phyloP scores from a whole-genome alignment of 1,284 basidiomycete species.

The Neotropicomus parvogracilis region DNA sequence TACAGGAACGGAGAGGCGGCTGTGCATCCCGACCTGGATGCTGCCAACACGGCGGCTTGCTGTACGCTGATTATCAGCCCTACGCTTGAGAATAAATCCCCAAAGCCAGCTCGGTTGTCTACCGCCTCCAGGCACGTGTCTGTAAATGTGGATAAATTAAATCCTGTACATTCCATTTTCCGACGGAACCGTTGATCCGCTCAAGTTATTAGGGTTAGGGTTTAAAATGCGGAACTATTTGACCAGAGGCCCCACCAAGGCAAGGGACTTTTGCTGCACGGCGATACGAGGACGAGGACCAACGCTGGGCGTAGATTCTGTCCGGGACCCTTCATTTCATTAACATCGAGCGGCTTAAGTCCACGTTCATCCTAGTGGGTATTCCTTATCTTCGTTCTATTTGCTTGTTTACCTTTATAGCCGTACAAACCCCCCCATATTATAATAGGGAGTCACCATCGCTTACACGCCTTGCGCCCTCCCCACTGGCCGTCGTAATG shows the following conservation, averaged over 20 bases:
- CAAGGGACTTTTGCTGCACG: not conserved
- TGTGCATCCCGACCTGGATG: too few relatives aligned
- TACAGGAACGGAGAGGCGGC: too few relatives aligned
- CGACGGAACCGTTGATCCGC: conserved; percentile 8
- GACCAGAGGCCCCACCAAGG: too few relatives aligned
- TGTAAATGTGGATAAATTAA: too few relatives aligned
- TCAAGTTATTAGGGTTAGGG: conserved; percentile 9
- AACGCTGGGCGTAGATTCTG: too few relatives aligned
- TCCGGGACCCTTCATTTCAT: too few relatives aligned
- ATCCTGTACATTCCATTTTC: too few relatives aligned
- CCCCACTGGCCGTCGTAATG: conserved; percentile 11
- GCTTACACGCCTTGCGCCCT: conserved; percentile 5
- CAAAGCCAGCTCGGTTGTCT: too few relatives aligned
- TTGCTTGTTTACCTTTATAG: conserved; percentile 1
- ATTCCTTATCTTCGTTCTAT: not conserved
- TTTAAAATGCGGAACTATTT: conserved; percentile 5
- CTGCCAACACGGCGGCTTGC: too few relatives aligned
- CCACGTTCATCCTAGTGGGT: not conserved
- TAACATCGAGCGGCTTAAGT: too few relatives aligned
- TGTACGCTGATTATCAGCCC: too few relatives aligned
- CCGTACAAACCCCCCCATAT: not conserved
- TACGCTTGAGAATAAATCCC: too few relatives aligned
- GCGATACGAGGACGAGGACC: not conserved
- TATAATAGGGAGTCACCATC: conserved; percentile 18
- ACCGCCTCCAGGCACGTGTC: not conserved